Evolutionary conservation across 495 filamentous ascomycete species (phyloP), one percentile per base, ranked within the genome.

Genomic region (Podospora didyma): DNA sequence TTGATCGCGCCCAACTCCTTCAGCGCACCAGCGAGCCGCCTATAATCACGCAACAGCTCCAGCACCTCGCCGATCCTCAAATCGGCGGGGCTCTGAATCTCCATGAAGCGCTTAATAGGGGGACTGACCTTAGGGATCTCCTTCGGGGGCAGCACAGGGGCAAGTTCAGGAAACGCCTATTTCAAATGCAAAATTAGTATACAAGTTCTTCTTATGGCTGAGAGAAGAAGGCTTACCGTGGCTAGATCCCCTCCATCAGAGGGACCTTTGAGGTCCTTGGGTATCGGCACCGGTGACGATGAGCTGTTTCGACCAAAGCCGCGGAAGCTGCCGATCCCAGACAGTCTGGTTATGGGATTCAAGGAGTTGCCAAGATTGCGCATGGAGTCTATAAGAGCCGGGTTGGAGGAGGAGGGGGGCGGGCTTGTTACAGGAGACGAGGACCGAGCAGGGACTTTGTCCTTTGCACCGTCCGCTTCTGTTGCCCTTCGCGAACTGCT

Each of bases 11-110:
- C 81, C 67, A 81, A 70, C 54, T 83, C 79, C 66, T 80, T 82
- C 67, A 92, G 69, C 22, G 82, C 87, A 19, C 73, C 78, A 7
- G 89, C 90, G 12, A 99, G 73, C 48, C 92, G 76, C 59, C 92
- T 86, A 69, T 97, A 99, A 71, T 97, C 94, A 62, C 82, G 83
- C 51, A 99, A 72, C 57, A 99, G 66, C 54, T 89, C 85, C 39
- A 89, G 73, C 41, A 97, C 86, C 63, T 99, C 94, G 19, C 86
- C 85, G 46, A 97, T 70, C 52, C 79, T 86, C 45, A 99, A 71
- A 53, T 97, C 92, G 7, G 81, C 81, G 7, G 86, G 87, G 69
- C 89, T 85, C 64, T 88, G 79, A 35, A 87, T 70, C 49, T 93
- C 89, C 69, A 97, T 79, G 71, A 97, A 97, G 49, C 88, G 81